phyloP scores from a whole-genome alignment of 2,329 filamentous ascomycete genomes.

The Verticillium longisporum region DNA sequence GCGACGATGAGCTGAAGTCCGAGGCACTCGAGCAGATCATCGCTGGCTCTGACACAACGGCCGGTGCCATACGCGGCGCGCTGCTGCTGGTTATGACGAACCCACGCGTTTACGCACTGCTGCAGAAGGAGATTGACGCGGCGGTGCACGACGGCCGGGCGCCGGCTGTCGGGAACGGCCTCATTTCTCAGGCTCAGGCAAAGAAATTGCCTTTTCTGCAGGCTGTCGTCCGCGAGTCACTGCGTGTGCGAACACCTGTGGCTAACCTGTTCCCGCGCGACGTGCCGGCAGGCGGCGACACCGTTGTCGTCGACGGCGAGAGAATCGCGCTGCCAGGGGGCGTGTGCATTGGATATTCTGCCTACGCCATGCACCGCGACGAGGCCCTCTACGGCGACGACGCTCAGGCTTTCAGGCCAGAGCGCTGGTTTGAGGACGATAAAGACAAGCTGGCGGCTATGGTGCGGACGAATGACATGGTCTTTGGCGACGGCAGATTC shows the following conservation, averaged over 20 bases:
- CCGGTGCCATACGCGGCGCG: conserved; percentile 38
- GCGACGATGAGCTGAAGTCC: conserved; percentile 17
- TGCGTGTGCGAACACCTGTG: conserved; percentile 20
- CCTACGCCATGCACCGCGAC: conserved; percentile 54
- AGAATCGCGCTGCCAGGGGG: conserved; percentile 39
- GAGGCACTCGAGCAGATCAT: conserved; percentile 23
- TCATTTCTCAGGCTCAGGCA: conserved; percentile 18
- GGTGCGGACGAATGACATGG: conserved; percentile 6
- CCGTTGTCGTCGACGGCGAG: conserved; percentile 9
- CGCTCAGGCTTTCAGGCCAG: conserved; percentile 47
- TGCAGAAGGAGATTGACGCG: conserved; percentile 36
- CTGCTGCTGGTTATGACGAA: conserved; percentile 40
- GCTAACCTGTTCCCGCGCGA: conserved; percentile 15
- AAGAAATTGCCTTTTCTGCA: conserved; percentile 27
- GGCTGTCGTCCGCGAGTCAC: conserved; percentile 27
- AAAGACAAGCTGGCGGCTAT: conserved; percentile 15
- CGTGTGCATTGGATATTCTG: conserved; percentile 51
- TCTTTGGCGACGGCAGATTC: conserved; percentile 9
- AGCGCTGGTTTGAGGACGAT: conserved; percentile 44
- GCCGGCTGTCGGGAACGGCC: conserved; percentile 13
- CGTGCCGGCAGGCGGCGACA: conserved; percentile 14
- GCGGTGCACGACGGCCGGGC: conserved; percentile 10
- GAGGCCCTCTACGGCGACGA: conserved; percentile 50
- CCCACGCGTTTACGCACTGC: conserved; percentile 29
- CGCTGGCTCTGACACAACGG: conserved; percentile 51